Evolutionary conservation across 805 yeast genomes (phyloP).

Genomic region (Candida hispaniensis): DNA sequence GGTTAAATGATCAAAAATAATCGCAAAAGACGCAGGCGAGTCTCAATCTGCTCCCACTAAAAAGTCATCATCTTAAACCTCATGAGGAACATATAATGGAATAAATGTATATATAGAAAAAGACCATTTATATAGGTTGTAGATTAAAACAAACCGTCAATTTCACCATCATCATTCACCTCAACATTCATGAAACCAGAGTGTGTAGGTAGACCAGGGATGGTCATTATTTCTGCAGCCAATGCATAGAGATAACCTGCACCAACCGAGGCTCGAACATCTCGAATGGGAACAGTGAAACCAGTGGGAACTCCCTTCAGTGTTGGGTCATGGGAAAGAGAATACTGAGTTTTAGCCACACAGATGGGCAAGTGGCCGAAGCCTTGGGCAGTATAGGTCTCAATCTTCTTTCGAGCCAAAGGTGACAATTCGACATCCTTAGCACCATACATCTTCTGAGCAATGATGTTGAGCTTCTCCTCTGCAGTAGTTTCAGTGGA

Average conservation of each 20-base stretch:
- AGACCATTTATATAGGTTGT: background rate
- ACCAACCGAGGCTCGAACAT: conserved; percentile 87
- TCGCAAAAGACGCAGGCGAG: no score
- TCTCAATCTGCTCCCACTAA: no score
- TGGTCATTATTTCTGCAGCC: conserved; percentile 94
- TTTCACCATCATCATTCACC: conserved; percentile 82
- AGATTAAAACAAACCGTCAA: conserved; percentile 73
- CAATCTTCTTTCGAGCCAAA: conserved; percentile 71
- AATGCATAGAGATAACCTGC: conserved; percentile 94
- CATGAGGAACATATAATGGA: no score
- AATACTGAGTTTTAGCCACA: conserved; percentile 95
- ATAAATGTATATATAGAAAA: no score
- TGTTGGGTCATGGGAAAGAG: conserved; percentile 85
- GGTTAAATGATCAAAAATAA: no score
- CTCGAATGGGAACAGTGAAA: conserved; percentile 87
- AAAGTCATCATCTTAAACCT: no score
- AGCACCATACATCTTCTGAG: conserved; percentile 89
- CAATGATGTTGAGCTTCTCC: conserved; percentile 68
- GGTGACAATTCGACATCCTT: conserved; percentile 71
- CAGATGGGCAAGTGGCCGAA: conserved; percentile 87
- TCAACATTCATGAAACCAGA: conserved; percentile 97
- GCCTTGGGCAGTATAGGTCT: conserved; percentile 75
- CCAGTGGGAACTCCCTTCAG: conserved; percentile 94
- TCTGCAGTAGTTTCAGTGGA: conserved; percentile 58
- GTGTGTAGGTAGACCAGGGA: conserved; percentile 93